These are phyloP conservation scores for Cichorium intybus DNA, from an alignment of 140 eudicot genomes.

Conservation along the genomic window DNA sequence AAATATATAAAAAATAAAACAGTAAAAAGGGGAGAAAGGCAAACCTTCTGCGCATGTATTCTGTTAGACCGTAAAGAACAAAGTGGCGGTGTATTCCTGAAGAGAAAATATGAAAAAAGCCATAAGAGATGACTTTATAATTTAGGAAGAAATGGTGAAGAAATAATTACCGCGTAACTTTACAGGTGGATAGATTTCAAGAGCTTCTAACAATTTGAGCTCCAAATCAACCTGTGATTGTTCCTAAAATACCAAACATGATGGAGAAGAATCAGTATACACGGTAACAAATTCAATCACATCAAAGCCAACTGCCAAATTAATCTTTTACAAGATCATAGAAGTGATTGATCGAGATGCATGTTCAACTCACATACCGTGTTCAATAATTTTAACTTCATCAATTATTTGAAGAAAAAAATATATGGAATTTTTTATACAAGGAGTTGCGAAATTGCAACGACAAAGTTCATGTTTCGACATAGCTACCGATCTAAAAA, in stretches of 20 bases:
- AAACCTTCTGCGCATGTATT: constrained; percentile 80
- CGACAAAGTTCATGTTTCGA: not conserved
- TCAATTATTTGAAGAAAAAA: not conserved
- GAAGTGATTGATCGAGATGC: not conserved
- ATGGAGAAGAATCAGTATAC: not conserved
- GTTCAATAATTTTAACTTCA: not conserved
- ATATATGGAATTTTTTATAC: not conserved
- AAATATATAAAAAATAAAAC: not conserved
- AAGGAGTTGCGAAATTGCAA: not conserved
- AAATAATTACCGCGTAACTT: constrained; percentile 57
- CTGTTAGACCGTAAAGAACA: constrained; percentile 82
- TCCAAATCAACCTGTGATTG: constrained; percentile 88
- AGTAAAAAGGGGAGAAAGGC: not conserved
- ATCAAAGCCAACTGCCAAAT: not conserved
- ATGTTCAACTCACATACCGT: not conserved
- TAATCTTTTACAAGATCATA: too few species aligned
- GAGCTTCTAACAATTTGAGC: constrained; percentile 76
- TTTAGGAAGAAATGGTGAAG: too few species aligned
- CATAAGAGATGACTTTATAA: not conserved
- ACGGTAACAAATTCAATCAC: too few species aligned
- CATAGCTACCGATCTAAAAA: not conserved
- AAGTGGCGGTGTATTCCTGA: constrained; percentile 93
- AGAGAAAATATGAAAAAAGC: not conserved
- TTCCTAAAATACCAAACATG: constrained; percentile 40
- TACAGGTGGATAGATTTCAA: constrained; percentile 75